A percentile compares a stretch with the other conserved stretches of the same genome.
phyloP scores from a whole-genome alignment of 2,329 filamentous ascomycete genomes.

The Diaporthe sp. region DNA sequence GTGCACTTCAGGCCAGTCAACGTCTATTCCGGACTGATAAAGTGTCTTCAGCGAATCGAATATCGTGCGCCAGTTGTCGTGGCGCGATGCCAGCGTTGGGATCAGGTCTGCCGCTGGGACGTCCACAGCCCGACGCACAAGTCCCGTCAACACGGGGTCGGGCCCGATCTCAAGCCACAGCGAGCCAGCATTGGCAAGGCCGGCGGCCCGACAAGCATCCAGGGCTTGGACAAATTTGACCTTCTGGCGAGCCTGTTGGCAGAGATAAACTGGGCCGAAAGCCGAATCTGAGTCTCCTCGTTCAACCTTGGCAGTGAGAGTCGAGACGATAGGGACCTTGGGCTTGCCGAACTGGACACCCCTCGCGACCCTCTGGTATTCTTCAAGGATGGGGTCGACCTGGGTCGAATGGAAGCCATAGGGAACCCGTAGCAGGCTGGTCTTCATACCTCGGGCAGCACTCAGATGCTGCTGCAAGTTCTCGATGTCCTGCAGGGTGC shows the following conservation, averaged over 20 bases:
- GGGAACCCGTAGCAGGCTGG: conserved; percentile 60
- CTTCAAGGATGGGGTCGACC: conserved; percentile 67
- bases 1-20: conserved; percentile 22
- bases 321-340: conserved; percentile 42
- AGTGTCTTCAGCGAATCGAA: background rate
- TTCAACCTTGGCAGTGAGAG: conserved; percentile 49
- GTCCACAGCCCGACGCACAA: conserved; percentile 41
- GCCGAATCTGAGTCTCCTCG: conserved; percentile 50
- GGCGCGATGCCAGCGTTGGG: background rate
- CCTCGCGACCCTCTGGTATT: conserved; percentile 55
- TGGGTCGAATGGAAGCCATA: conserved; percentile 68
- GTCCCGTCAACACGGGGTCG: background rate
- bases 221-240: conserved; percentile 50
- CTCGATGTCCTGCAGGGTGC: conserved; percentile 41
- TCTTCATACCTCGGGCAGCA: conserved; percentile 49
- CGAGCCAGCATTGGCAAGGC: conserved; percentile 49
- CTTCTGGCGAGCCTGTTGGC: conserved; percentile 59
- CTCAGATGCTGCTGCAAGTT: background rate
- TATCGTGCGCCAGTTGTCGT: conserved; percentile 1
- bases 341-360: background rate
- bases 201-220: conserved; percentile 63
- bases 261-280: conserved; percentile 52
- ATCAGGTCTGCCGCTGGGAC: background rate
- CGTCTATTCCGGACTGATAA: background rate
- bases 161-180: conserved; percentile 16